A percentile compares a stretch with the other conserved stretches of the same genome.
These are phyloP conservation scores for Thielaviopsis musarum DNA, from an alignment of 2,329 filamentous ascomycete species.

Conservation along the genomic window DNA sequence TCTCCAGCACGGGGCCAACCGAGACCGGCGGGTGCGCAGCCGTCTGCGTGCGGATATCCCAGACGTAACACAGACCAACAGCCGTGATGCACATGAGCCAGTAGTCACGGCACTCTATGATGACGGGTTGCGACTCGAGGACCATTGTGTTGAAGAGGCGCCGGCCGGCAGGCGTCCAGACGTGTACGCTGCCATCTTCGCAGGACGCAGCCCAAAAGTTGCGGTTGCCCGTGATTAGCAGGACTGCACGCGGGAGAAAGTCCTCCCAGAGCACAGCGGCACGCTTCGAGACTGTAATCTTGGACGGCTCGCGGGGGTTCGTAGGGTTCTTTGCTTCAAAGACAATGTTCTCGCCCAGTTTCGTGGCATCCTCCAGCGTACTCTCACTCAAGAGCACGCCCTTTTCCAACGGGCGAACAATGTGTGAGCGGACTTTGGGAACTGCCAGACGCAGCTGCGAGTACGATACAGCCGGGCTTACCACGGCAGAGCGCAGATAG, in stretches of 20 bases:
- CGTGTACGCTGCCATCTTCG: slow-evolving; percentile 78
- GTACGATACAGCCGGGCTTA: slow-evolving; percentile 65
- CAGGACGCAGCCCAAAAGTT: slow-evolving; percentile 87
- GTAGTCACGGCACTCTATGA: slow-evolving; percentile 75
- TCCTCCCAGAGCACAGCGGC: slow-evolving; percentile 83
- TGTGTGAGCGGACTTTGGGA: slow-evolving; percentile 68
- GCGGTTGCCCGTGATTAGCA: slow-evolving; percentile 81
- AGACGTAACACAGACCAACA: slow-evolving; percentile 78
- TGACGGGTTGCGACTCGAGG: slow-evolving; percentile 82
- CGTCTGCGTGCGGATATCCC: slow-evolving; percentile 72
- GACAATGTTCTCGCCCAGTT: slow-evolving; percentile 52
- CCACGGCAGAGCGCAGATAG: slow-evolving; percentile 71
- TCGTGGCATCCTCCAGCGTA: slow-evolving; percentile 42
- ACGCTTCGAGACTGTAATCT: slow-evolving; percentile 65
- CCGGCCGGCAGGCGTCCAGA: slow-evolving; percentile 84
- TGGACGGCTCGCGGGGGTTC: slow-evolving; percentile 63
- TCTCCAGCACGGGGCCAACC: slow-evolving; percentile 72
- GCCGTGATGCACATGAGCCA: slow-evolving; percentile 85
- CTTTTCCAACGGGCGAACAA: slow-evolving; percentile 63
- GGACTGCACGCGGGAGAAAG: slow-evolving; percentile 68
- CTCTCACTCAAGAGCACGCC: slow-evolving; percentile 37
- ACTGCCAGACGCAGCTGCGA: slow-evolving; percentile 77
- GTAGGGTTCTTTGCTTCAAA: slow-evolving; percentile 79
- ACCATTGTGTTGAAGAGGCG: slow-evolving; percentile 71
- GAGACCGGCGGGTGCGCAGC: slow-evolving; percentile 83